These are phyloP conservation scores for Tylopilus sp. DNA, from an alignment of 768 basidiomycete species.

Conservation along the genomic window DNA sequence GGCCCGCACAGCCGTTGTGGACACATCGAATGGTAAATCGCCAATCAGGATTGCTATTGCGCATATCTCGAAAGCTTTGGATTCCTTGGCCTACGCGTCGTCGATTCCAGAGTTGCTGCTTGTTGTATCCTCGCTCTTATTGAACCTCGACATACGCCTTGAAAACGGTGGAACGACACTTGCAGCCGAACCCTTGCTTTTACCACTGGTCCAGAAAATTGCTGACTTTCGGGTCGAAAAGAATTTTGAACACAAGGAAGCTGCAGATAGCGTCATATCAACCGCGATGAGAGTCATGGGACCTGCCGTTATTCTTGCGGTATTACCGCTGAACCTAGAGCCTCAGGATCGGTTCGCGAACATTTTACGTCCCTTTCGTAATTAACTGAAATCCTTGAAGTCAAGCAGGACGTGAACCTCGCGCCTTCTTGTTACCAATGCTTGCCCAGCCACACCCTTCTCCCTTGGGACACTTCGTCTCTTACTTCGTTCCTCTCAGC, in stretches of 20 bases:
- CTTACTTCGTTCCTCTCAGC: constrained; percentile 90
- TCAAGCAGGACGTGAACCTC: constrained; percentile 71
- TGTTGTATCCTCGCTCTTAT: constrained; percentile 67
- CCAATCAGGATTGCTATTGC: constrained; percentile 60
- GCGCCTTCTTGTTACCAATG: constrained; percentile 89
- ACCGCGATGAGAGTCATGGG: constrained; percentile 84
- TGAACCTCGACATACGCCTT: constrained; percentile 51
- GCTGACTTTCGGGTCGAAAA: constrained; percentile 74
- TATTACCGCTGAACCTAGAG: constrained; percentile 84
- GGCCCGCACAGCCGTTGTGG: constrained; percentile 49
- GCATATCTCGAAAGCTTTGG: constrained; percentile 64
- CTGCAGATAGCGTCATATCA: constrained; percentile 73
- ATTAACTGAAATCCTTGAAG: constrained; percentile 35
- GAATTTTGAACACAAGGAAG: constrained; percentile 88
- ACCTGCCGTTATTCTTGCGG: constrained; percentile 69
- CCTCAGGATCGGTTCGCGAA: constrained; percentile 66
- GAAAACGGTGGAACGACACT: constrained; percentile 40
- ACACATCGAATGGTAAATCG: constrained; percentile 44
- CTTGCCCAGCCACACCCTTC: constrained; percentile 79
- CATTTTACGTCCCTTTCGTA: not conserved
- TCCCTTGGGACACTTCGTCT: constrained; percentile 78
- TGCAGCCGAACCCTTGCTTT: constrained; percentile 66
- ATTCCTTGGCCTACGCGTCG: constrained; percentile 67
- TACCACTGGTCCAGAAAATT: constrained; percentile 66
- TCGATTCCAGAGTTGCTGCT: constrained; percentile 79